Evolutionary conservation across 768 basidiomycete species (phyloP), one percentile per base, ranked within the genome.

Genomic region (Mycena latifolia): DNA sequence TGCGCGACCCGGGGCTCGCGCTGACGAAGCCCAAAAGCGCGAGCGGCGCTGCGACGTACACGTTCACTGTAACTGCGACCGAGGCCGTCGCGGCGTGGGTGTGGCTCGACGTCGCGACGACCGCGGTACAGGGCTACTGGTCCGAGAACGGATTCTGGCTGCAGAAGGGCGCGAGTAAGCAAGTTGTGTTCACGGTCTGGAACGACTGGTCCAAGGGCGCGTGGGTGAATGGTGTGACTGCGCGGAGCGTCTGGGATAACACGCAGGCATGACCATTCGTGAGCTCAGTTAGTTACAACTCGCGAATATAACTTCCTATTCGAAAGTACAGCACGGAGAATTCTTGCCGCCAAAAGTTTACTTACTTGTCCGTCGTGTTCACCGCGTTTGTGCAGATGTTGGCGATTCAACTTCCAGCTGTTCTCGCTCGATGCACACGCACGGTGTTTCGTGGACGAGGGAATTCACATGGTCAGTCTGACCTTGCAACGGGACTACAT

Each of bases 71-170:
- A 5, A 58, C 24, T 12, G 63, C 63, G 51, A 45, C 41, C n/a
- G 45, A 22, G 18, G 63, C 63, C 5, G 63, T 59, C 25, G 63
- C 63, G 43, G 63, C 63, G 56, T 65, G 56, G 55, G 63, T 65
- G 33, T 65, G 63, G 63, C 43, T 65, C 9, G 63, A 65, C 22
- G 51, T 65, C 11, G 33, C 50, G 24, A 65, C 63, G 51, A 65
- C 51, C 3, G 63, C 63, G 56, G 51, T 65, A 12, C 22, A 25
- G 31, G 63, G 63, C 24, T 65, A 58, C n/a, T 65, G 63, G 63
- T 33, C 18, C n/a, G 63, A 11, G 20, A 65, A 65, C 50, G 63
- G 63, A 7, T 65, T 65, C 15, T 65, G 63, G 63, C 43, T 65
- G 63, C 29, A 53, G 33, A 53, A 65, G 63, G 63, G 63, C n/a